A percentile compares a stretch with the other conserved stretches of the same genome.
Evolutionary conservation across 495 filamentous ascomycete species (phyloP).

Genomic region (Penicillium bovifimosum): DNA sequence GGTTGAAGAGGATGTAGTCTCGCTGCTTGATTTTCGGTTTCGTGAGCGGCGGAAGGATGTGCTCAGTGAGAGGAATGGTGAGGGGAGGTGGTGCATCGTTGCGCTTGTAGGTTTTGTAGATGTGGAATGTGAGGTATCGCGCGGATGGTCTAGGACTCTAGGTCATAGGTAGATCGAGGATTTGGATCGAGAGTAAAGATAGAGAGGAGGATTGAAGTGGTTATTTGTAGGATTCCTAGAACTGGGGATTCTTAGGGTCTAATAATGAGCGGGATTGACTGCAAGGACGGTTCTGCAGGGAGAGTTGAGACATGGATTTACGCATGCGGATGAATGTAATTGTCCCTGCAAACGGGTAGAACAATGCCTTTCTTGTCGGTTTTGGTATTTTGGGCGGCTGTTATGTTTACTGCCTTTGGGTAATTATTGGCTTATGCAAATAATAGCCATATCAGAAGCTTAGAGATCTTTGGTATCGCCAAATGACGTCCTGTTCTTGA

Average conservation of each 20-base stretch:
- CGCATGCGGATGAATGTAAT: slow-evolving; percentile 21
- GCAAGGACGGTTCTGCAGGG: slow-evolving; percentile 25
- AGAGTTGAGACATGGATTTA: slow-evolving; percentile 20
- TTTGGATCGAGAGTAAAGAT: neutral
- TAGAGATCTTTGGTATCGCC: neutral
- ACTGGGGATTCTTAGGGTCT: neutral
- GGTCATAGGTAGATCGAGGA: neutral
- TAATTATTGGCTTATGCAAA: no score
- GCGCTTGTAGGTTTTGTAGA: neutral
- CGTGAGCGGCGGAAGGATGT: slow-evolving; percentile 1
- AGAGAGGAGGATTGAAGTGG: neutral
- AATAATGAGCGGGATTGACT: slow-evolving; percentile 10
- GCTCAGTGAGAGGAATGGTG: slow-evolving; percentile 17
- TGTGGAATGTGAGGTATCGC: neutral
- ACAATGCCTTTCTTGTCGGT: neutral
- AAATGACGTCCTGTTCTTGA: neutral
- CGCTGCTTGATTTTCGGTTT: slow-evolving; percentile 8
- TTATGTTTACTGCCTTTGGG: no score
- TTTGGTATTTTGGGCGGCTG: neutral
- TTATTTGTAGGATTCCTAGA: neutral
- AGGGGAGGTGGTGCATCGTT: slow-evolving; percentile 16
- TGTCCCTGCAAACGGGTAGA: slow-evolving; percentile 13
- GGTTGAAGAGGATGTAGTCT: slow-evolving; percentile 13
- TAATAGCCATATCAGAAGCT: no score
- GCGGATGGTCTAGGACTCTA: neutral